Evolutionary conservation across 169 alveolate species (phyloP).

Genomic region (Plasmodium billcollinsi): DNA sequence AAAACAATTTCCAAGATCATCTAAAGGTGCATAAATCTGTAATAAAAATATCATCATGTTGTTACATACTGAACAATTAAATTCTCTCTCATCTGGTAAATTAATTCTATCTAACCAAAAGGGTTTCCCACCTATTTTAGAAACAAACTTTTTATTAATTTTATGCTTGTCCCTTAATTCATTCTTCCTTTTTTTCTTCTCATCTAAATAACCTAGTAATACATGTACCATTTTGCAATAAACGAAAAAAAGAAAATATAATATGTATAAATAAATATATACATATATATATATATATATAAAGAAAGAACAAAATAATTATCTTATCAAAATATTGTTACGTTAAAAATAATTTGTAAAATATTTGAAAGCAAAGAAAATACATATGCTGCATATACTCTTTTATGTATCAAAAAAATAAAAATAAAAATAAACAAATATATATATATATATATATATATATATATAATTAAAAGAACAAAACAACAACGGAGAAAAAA

Average conservation of each 20-base stretch:
- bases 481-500: no score
- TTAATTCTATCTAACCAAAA: conserved; percentile 86
- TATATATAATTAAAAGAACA: no score
- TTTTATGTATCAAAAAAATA: no score
- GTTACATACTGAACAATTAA: conserved; percentile 79
- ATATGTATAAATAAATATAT: neutral
- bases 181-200: conserved; percentile 1
- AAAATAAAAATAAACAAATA: no score
- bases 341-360: no score
- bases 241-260: neutral
- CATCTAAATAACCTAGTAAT: conserved; percentile 29
- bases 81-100: conserved; percentile 77
- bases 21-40: conserved; percentile 86
- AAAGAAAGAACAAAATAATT: neutral
- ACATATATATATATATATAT: neutral
- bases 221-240: conserved; percentile 17
- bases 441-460: no score
- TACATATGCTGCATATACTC: no score
- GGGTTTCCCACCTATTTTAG: conserved; percentile 87
- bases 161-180: conserved; percentile 77
- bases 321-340: no score
- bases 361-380: no score
- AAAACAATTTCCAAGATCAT: conserved; percentile 78
- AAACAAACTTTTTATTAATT: conserved; percentile 82
- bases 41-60: conserved; percentile 81